Conservation (phyloP, 495 filamentous ascomycete species). For the Aspergillus taichungensis region DNA sequence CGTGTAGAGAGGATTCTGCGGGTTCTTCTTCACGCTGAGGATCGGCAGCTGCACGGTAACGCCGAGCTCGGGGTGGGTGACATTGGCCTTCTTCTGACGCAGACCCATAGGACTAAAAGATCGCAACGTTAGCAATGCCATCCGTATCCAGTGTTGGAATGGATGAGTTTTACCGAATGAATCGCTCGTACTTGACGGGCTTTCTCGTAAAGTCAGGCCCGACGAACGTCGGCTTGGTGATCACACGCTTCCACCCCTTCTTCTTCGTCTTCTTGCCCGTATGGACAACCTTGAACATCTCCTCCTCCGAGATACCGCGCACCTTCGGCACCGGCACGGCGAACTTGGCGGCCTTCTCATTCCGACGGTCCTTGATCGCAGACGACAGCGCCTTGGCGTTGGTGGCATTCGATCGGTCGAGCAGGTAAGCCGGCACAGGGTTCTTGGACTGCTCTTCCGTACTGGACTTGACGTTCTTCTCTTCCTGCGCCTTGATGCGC, state of each 20-base stretch:
- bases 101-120: slow-evolving; percentile 57
- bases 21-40: slow-evolving; percentile 95
- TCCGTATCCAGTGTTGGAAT: neutral
- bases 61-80: slow-evolving; percentile 72
- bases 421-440: slow-evolving; percentile 77
- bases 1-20: slow-evolving; percentile 88
- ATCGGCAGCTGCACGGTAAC: slow-evolving; percentile 93
- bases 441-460: slow-evolving; percentile 61
- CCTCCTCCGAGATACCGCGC: slow-evolving; percentile 86
- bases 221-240: slow-evolving; percentile 88
- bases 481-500: slow-evolving; percentile 85
- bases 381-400: slow-evolving; percentile 81
- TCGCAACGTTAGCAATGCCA: slow-evolving; percentile 61
- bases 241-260: slow-evolving; percentile 89
- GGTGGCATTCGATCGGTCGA: slow-evolving; percentile 77
- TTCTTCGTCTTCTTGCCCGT: slow-evolving; percentile 78
- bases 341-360: slow-evolving; percentile 94
- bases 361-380: slow-evolving; percentile 81
- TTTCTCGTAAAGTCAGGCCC: slow-evolving; percentile 85
- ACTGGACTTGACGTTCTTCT: slow-evolving; percentile 91
- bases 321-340: slow-evolving; percentile 91
- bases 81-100: slow-evolving; percentile 90
- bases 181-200: slow-evolving; percentile 91
- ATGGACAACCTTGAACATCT: slow-evolving; percentile 97
- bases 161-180: slow-evolving; percentile 39